phyloP scores from a whole-genome alignment of 345 rosid genomes.

The thale cress (Arabidopsis thaliana) region TAIR10.1 NC_003076.8:6413001-6413500 shows the following conservation, averaged over 20 bases:
- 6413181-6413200: not conserved
- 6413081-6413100: constrained; percentile 48
- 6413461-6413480: not conserved
- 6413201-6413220: not conserved
- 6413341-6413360: not conserved
- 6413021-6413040: constrained; percentile 38
- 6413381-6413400: constrained; percentile 4
- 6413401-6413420: not conserved
- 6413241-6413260: constrained; percentile 3
- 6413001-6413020: constrained; percentile 41
- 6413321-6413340: not conserved
- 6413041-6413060: constrained; percentile 51
- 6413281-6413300: not conserved
- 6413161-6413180: not conserved
- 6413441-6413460: not conserved
- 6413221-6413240: constrained; percentile 19
- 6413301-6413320: not conserved
- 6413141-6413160: not conserved
- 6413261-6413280: constrained; percentile 12
- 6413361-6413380: not conserved
- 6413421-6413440: constrained; percentile 3
- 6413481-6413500: not conserved
- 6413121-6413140: constrained; percentile 11
- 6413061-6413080: constrained; percentile 48
- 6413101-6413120: constrained; percentile 1